Base-by-base conservation (phyloP, 2,329 filamentous ascomycete species). In the Xylaria sp. region DNA sequence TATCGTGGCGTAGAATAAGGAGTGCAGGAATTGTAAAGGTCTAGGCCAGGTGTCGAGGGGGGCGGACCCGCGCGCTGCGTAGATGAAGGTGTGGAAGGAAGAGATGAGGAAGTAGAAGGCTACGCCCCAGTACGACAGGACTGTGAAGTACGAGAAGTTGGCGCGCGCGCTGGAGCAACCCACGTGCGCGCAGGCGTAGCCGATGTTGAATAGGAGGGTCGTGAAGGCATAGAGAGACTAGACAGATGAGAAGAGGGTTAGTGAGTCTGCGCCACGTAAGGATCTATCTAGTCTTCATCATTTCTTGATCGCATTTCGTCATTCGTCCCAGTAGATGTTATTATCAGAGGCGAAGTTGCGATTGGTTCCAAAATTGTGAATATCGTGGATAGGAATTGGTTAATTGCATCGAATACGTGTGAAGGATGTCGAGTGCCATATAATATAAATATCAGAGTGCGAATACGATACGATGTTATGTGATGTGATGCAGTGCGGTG, bases 131-230 rank as follows among this genome's bases (percentile, higher is more conserved):
- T 89, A 95, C 9, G 90, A 92, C 61, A 95, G 80, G 71, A 88
- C 82, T 28, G 92, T 96, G 80, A 96, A 96, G 82, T 87, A 96
- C 70, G 88, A 92, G 80, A 96, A 95, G 47, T 83, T 84, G 47
- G 80, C 77, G 55, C 80, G 78, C 25, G 85, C 83, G 1, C 71
- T 72, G 35, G 72, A 67, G 72, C 82, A 83, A 51, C 83, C 79
- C 63, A 78, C 79, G 11, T 72, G 68, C 1, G 65, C 78, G 71
- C 87, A 87, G 63, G 85, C 78, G 82, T 85, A 91, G 64, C 81
- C 87, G 73, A 93, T 86, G 73, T 86, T 84, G 80, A 89, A 86
- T 78, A 95, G 82, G 61, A 90, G 83, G 12, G 87, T 87, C 23
- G 82, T 78, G 76, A 95, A 90, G 66, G 86, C 84, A 78, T 94